phyloP scores from a whole-genome alignment of 495 filamentous ascomycete genomes.

The Cercophora samala region DNA sequence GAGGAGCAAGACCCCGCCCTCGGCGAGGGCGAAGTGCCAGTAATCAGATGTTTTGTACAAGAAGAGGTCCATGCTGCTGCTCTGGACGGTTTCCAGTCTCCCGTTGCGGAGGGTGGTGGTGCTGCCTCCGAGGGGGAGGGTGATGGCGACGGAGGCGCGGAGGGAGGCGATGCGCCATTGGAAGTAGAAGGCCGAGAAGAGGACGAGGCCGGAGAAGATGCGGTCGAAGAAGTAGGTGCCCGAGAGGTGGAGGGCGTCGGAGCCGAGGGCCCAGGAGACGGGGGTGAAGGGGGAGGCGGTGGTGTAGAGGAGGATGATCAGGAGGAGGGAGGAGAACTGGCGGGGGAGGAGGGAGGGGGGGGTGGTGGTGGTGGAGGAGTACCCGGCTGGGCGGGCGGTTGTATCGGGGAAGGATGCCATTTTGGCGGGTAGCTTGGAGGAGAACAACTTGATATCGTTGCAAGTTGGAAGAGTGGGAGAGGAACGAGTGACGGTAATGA shows the following conservation, averaged over 20 bases:
- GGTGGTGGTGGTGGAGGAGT: not conserved
- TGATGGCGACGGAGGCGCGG: slow-evolving; percentile 1
- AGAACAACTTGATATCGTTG: too few species aligned
- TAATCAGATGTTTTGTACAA: slow-evolving; percentile 16
- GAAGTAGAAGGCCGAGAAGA: slow-evolving; percentile 24
- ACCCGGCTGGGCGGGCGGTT: not conserved
- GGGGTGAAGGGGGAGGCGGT: slow-evolving; percentile 21
- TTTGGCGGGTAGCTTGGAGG: not conserved
- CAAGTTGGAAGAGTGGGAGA: too few species aligned
- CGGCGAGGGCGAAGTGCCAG: slow-evolving; percentile 16
- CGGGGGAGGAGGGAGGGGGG: slow-evolving; percentile 10
- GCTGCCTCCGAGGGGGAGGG: slow-evolving; percentile 10
- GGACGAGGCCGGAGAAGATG: slow-evolving; percentile 17
- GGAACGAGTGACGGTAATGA: too few species aligned
- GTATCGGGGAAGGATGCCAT: not conserved
- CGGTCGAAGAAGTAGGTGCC: slow-evolving; percentile 21
- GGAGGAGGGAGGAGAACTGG: slow-evolving; percentile 14
- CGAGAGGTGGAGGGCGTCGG: not conserved
- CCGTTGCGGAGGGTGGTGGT: slow-evolving; percentile 13
- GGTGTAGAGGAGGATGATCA: slow-evolving; percentile 24
- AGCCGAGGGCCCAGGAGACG: slow-evolving; percentile 10
- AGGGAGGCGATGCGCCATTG: slow-evolving; percentile 24
- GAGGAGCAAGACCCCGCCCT: slow-evolving; percentile 11
- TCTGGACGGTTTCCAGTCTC: slow-evolving; percentile 9
- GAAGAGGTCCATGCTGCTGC: not conserved